Base-by-base conservation (phyloP, 1,139 yeast genomes). In the Diutina rugosa region DNA sequence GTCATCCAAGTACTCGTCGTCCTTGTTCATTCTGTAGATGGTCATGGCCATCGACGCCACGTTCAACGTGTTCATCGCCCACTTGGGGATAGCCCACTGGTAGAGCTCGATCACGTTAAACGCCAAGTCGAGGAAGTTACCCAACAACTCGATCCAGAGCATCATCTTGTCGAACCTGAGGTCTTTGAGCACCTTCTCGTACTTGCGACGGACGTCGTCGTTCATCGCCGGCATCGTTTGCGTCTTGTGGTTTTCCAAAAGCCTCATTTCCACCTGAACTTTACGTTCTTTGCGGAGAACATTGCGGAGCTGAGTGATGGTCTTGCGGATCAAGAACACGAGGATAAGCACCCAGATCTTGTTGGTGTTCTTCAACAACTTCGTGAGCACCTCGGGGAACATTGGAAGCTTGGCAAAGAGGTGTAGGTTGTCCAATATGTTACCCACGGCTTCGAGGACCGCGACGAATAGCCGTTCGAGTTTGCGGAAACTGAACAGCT, bases 21-120 rank as follows among this genome's bases (percentile, higher is more conserved):
- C 80, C 63, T 76, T 76, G 65, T 76, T 76, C 80, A 76, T 76
- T 68, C 80, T 73, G 67, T 76, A 76, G 51, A 76, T 67, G 12
- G 80, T 74, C 80, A 76, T 76, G 57, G 69, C 70, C 80, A 76
- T 76, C 61, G 79, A 74, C 44, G 78, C 70, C 56, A 73, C 67
- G 60, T 76, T 76, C 67, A 76, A 71, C 10, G 64, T 57, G 59
- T 68, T 70, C 79, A 76, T 75, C 55, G 74, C 63, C 79, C 79
- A 76, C 49, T 70, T 72, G 4, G 80, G 79, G 12, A 76, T 72
- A 1, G 64, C 66, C 51, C 74, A 59, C 2, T 70, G 69, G 54
- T 71, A 71, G 32, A 73, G 66, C 61, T 76, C 80, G 58, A 76
- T 74, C 55, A 72, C 59, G 60, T 76, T 76, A 61, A 76, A 76